phyloP scores from a whole-genome alignment of 129 eudicot species.

The Lonicera japonica region DNA sequence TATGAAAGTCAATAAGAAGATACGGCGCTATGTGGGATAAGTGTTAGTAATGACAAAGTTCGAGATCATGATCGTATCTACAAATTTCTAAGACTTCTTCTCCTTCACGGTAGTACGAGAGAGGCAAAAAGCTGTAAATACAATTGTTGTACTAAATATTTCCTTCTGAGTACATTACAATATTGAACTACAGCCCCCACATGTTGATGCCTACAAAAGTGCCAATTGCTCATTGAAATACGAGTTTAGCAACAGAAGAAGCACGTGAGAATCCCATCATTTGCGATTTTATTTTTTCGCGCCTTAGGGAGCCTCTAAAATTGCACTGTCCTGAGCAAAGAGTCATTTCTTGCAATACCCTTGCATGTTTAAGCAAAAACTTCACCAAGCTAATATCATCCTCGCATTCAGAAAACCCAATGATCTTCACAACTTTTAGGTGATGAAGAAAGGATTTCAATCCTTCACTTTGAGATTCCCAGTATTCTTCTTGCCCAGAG shows the following conservation, averaged over 20 bases:
- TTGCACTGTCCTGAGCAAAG: conserved; percentile 24
- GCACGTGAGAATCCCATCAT: conserved; percentile 57
- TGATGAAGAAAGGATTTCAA: conserved; percentile 48
- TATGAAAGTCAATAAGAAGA: too few relatives aligned
- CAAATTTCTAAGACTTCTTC: too few relatives aligned
- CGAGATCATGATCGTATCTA: too few relatives aligned
- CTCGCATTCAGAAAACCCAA: conserved; percentile 47
- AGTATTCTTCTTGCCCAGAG: conserved; percentile 41
- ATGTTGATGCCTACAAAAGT: too few relatives aligned
- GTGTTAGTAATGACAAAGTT: too few relatives aligned
- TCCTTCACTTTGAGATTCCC: conserved; percentile 43
- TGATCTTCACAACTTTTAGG: conserved; percentile 48
- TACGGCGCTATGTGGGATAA: too few relatives aligned
- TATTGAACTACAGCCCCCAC: too few relatives aligned
- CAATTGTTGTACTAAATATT: too few relatives aligned
- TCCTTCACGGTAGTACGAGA: too few relatives aligned
- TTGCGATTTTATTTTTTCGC: conserved; percentile 49
- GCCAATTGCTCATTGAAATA: conserved; percentile 22
- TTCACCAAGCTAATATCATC: conserved; percentile 47
- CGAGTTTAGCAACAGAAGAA: conserved; percentile 50
- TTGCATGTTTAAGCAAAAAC: conserved; percentile 61
- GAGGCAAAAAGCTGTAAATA: too few relatives aligned
- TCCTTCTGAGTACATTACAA: too few relatives aligned
- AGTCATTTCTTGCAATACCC: conserved; percentile 48
- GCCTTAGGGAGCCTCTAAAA: conserved; percentile 33